A percentile compares a stretch with the other conserved stretches of the same genome.
Conservation (phyloP, 139 green algal species). For the Coelastrella sp. region DNA sequence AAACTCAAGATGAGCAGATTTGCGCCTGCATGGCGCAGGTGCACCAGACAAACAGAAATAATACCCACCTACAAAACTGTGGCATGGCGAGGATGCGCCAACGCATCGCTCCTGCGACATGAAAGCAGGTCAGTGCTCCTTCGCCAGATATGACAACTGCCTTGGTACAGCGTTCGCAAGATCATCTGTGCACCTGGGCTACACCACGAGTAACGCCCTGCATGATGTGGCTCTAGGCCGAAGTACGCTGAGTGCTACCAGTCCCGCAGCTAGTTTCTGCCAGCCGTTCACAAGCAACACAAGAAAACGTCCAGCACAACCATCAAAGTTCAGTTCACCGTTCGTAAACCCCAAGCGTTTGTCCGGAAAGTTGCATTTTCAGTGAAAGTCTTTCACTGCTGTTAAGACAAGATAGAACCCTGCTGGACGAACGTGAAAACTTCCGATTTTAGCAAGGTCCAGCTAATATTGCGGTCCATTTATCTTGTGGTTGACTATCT, state of each 20-base stretch:
- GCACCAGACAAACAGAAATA: not conserved
- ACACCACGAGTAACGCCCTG: conserved; percentile 34
- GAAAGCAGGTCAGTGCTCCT: conserved; percentile 27
- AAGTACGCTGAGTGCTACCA: not conserved
- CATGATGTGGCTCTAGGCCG: conserved; percentile 26
- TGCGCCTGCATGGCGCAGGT: not conserved
- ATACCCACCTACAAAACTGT: not conserved
- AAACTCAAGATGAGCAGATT: not conserved
- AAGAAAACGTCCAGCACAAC: not conserved
- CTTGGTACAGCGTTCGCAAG: not conserved
- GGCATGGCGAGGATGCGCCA: not conserved
- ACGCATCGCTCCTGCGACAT: conserved; percentile 12
- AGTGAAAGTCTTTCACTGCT: no score
- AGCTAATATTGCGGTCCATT: no score
- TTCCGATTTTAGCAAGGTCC: no score
- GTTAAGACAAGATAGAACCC: no score
- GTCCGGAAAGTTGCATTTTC: no score
- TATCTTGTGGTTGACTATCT: no score
- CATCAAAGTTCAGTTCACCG: not conserved
- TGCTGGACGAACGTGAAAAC: no score
- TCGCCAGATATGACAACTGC: conserved; percentile 11
- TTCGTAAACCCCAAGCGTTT: no score
- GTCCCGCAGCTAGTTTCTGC: conserved; percentile 4
- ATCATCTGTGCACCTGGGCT: conserved; percentile 19
- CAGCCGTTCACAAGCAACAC: not conserved